A percentile compares a stretch with the other conserved stretches of the same genome.
phyloP scores from a whole-genome alignment of 352 stramenopile species.

The Albugo laibachii region DNA sequence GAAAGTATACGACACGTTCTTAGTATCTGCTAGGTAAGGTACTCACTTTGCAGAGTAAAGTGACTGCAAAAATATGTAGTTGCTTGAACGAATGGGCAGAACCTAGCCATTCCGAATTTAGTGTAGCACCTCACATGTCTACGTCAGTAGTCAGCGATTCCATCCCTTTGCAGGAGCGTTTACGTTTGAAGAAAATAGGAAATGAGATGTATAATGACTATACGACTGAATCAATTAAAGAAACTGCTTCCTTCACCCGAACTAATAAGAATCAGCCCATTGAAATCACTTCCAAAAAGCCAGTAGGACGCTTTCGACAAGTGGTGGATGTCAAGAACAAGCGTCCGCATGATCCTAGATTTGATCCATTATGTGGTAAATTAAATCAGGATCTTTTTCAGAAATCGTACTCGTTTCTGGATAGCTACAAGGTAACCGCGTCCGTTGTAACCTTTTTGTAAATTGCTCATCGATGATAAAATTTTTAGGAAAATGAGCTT shows the following conservation, averaged over 20 bases:
- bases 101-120: too few species aligned
- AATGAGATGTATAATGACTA: too few species aligned
- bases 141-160: too few species aligned
- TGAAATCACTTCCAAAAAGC: conserved; percentile 69
- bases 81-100: too few species aligned
- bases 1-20: too few species aligned
- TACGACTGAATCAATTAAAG: too few species aligned
- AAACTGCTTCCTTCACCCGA: conserved; percentile 4
- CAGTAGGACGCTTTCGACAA: conserved; percentile 55
- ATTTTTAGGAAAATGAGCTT: conserved; percentile 43
- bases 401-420: conserved; percentile 80
- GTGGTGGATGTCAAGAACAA: conserved; percentile 71
- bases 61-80: too few species aligned
- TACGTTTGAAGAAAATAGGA: too few species aligned
- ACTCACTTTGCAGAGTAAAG: too few species aligned
- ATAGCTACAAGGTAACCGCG: conserved; percentile 56
- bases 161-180: too few species aligned
- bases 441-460: background rate
- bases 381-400: conserved; percentile 77
- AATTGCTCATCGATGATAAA: background rate
- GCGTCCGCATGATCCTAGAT: conserved; percentile 61
- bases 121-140: too few species aligned
- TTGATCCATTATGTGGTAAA: conserved; percentile 62
- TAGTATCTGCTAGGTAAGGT: too few species aligned
- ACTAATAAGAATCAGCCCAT: conserved; percentile 77